Percentiles rank a stretch among this genome's conserved stretches.
phyloP scores from a whole-genome alignment of 1,139 yeast genomes.

The Blastobotrys niveus region DNA sequence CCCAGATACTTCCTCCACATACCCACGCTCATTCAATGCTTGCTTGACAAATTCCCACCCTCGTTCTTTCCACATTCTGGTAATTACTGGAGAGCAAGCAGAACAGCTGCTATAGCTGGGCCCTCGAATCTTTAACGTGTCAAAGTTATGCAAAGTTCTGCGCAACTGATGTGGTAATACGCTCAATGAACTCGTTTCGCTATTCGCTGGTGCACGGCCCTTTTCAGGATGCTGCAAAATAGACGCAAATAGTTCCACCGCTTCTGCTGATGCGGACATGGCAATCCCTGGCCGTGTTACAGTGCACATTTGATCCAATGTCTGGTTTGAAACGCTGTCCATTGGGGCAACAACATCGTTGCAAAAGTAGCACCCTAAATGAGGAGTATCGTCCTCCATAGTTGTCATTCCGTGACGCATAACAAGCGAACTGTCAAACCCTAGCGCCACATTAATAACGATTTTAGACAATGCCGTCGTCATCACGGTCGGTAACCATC shows the following conservation, averaged over 20 bases:
- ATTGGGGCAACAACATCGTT: constrained; percentile 93
- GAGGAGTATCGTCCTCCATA: constrained; percentile 27
- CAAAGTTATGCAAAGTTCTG: constrained; percentile 68
- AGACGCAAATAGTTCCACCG: constrained; percentile 77
- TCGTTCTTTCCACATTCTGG: constrained; percentile 42
- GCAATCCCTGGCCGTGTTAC: constrained; percentile 98
- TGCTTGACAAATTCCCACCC: constrained; percentile 79
- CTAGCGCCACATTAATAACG: constrained; percentile 88
- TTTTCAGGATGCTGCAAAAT: constrained; percentile 59
- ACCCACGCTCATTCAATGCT: constrained; percentile 60
- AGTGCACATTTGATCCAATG: constrained; percentile 96
- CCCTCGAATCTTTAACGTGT: constrained; percentile 57
- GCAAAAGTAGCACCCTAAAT: constrained; percentile 90
- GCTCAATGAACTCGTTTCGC: constrained; percentile 48
- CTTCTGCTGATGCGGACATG: constrained; percentile 74
- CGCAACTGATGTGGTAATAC: constrained; percentile 82
- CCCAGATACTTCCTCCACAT: constrained; percentile 74
- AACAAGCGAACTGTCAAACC: constrained; percentile 87
- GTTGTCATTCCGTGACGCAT: constrained; percentile 74
- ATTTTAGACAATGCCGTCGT: constrained; percentile 61
- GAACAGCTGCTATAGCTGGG: constrained; percentile 75
- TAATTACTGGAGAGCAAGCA: constrained; percentile 66
- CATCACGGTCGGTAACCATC: constrained; percentile 92
- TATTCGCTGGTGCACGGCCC: constrained; percentile 42
- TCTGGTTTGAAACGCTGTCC: constrained; percentile 76